These are phyloP conservation scores for Cladosporium sp. DNA, from an alignment of 2,329 filamentous ascomycete genomes.

Conservation along the genomic window DNA sequence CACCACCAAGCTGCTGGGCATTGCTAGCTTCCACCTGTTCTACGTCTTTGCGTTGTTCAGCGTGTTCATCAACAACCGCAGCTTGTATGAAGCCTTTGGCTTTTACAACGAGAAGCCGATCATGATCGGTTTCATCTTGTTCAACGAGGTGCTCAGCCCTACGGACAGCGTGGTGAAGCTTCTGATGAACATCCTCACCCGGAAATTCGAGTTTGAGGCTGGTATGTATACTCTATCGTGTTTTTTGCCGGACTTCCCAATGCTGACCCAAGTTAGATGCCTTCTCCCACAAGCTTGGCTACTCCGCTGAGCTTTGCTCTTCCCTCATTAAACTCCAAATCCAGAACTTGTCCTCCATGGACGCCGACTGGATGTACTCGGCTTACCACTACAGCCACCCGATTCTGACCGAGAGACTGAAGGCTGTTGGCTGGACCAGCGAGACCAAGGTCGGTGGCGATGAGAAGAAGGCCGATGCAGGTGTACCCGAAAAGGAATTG, in stretches of 20 bases:
- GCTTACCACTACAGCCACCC: conserved; percentile 99
- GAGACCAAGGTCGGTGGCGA: conserved; percentile 56
- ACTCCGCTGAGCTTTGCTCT: conserved; percentile 76
- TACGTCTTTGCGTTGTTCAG: conserved; percentile 97
- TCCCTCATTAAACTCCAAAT: conserved; percentile 97
- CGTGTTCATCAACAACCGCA: conserved; percentile 93
- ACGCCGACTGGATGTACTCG: conserved; percentile 97
- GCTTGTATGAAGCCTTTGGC: conserved; percentile 87
- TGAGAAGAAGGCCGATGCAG: conserved; percentile 33
- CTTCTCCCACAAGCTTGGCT: conserved; percentile 84
- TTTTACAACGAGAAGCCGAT: conserved; percentile 83
- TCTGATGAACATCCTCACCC: conserved; percentile 91
- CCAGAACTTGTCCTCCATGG: conserved; percentile 97
- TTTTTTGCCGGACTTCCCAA: conserved; percentile 13
- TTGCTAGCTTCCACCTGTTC: conserved; percentile 83
- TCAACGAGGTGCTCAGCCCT: conserved; percentile 92
- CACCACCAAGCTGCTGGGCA: conserved; percentile 86
- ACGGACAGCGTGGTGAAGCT: conserved; percentile 96
- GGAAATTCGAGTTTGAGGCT: conserved; percentile 94
- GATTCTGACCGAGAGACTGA: conserved; percentile 88
- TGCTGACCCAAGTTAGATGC: conserved; percentile 55
- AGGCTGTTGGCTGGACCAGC: conserved; percentile 85
- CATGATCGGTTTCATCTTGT: conserved; percentile 95
- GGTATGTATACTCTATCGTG: conserved; percentile 50
- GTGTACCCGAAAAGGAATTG: conserved; percentile 26